Evolutionary conservation across 805 yeast species (phyloP).

Genomic region (Wickerhamiella occidentalis): DNA sequence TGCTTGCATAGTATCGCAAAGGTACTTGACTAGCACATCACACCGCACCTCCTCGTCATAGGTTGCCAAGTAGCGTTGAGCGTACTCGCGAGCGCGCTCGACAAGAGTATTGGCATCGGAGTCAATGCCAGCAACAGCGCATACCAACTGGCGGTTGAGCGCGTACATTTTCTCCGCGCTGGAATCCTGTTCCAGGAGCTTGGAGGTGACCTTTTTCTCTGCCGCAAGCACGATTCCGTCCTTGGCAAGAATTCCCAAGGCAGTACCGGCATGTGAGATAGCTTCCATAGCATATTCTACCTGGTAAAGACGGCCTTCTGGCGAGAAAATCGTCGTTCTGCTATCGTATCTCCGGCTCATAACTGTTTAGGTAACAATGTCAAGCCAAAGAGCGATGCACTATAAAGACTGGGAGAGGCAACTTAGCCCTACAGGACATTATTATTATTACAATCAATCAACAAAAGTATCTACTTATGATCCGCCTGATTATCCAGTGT

Average conservation of each 20-base stretch:
- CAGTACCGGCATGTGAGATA: constrained; percentile 71
- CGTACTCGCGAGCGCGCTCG: constrained; percentile 70
- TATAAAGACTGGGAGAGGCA: not conserved
- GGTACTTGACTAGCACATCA: constrained; percentile 71
- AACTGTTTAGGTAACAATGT: not conserved
- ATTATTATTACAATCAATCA: not conserved
- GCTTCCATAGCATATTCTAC: constrained; percentile 94
- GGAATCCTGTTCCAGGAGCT: constrained; percentile 85
- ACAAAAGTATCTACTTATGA: constrained; percentile 1
- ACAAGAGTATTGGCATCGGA: constrained; percentile 91
- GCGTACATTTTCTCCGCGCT: constrained; percentile 86
- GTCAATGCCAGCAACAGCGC: constrained; percentile 97
- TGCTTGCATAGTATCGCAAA: constrained; percentile 93
- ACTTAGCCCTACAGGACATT: constrained; percentile 3
- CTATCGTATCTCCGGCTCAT: constrained; percentile 95
- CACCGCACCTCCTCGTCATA: constrained; percentile 93
- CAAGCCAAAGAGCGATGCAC: not conserved
- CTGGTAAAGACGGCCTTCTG: constrained; percentile 96
- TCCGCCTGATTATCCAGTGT: constrained; percentile 1
- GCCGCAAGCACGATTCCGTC: constrained; percentile 95
- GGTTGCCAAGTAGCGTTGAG: constrained; percentile 73
- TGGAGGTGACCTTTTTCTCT: constrained; percentile 88
- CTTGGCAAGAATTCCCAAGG: constrained; percentile 59
- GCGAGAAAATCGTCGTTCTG: constrained; percentile 96
- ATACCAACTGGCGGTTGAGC: constrained; percentile 55